Evolutionary conservation across 164 flowering plant genomes (phyloP), one percentile per base, ranked within the genome.

Genomic region (Euptelea pleiosperma): DNA sequence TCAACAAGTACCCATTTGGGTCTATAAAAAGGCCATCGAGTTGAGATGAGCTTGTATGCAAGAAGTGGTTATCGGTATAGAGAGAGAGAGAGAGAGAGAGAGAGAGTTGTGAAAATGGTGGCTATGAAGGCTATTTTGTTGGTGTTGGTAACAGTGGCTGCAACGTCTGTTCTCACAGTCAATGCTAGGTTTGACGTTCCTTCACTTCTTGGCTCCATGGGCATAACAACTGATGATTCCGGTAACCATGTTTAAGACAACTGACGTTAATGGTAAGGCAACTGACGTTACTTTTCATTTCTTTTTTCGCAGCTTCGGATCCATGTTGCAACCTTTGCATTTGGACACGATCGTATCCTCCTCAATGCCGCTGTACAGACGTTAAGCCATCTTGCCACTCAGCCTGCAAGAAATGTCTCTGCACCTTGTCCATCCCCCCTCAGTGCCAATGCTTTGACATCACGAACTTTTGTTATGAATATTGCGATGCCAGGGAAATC

Each of bases 341-440:
- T 10, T 48, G 52, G 7, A 28, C 52, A 48, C 14, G 4, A 48
- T 28, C 52, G n/a, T 4, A 26, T 21, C 34, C 52, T 26, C 34
- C 52, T 26, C 34, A 28, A 10, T 48, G 52, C 34, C 52, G 9
- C 1, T 48, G 52, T 15, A 15, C 52, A 7, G 35, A 48, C 34
- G 28, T 48, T 25, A 48, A 48, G 52, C 8, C 52, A 12, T n/a
- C 24, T 2, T 48, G 52, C 33, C 34, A 29, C 28, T 6, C 33
- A 12, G 8, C n/a, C 4, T 48, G 52, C 52, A 48, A 28, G 52
- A 1, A 3, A n/a, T 48, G 52, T 48, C 10, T 6, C 19, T 48
- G 52, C 52, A 48, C 52, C 52, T 26, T 31, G 25, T 48, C 52
- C 21, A 14, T 12, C 10, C 52, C 52, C 15, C 52, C 52, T 28